Evolutionary conservation across 2,329 filamentous ascomycete species (phyloP).

Genomic region (Sphaerulina vaccinii): DNA sequence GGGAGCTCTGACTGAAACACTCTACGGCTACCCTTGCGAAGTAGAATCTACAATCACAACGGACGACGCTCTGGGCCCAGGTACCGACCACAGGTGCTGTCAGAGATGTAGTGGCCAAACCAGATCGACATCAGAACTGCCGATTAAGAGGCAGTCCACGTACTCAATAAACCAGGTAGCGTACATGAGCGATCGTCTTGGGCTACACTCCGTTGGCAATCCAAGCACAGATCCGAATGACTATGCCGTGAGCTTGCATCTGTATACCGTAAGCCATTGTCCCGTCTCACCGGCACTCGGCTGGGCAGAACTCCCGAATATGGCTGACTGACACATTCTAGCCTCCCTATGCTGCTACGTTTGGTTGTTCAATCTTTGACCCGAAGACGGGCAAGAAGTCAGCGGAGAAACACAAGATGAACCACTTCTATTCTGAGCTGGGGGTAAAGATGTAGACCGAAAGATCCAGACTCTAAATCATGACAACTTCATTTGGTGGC

Average conservation of each 20-base stretch:
- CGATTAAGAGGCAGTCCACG: slow-evolving; percentile 50
- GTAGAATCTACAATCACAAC: slow-evolving; percentile 22
- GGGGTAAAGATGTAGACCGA: slow-evolving; percentile 36
- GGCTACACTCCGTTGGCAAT: slow-evolving; percentile 80
- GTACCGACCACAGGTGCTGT: slow-evolving; percentile 34
- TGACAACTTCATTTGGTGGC: background rate
- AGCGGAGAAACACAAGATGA: slow-evolving; percentile 61
- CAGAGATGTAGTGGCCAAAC: slow-evolving; percentile 39
- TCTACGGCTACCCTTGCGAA: slow-evolving; percentile 68
- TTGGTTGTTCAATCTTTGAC: slow-evolving; percentile 80
- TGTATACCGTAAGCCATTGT: slow-evolving; percentile 46
- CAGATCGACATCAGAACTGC: slow-evolving; percentile 30
- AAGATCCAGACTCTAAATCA: too few relatives aligned
- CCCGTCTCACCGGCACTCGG: background rate
- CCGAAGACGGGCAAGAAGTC: slow-evolving; percentile 70
- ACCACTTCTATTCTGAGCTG: slow-evolving; percentile 67
- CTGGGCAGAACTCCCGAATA: background rate
- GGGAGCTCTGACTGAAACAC: slow-evolving; percentile 75
- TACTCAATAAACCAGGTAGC: slow-evolving; percentile 73
- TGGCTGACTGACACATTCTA: slow-evolving; percentile 57
- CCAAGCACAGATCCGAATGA: slow-evolving; percentile 58
- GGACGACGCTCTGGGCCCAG: slow-evolving; percentile 13
- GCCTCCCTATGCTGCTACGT: slow-evolving; percentile 80
- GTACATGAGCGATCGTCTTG: slow-evolving; percentile 88
- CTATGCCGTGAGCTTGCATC: slow-evolving; percentile 80